Evolutionary conservation across 371 early-diverging fungal species (phyloP), one percentile per base, ranked within the genome.

Genomic region (Apophysomyces variabilis): DNA sequence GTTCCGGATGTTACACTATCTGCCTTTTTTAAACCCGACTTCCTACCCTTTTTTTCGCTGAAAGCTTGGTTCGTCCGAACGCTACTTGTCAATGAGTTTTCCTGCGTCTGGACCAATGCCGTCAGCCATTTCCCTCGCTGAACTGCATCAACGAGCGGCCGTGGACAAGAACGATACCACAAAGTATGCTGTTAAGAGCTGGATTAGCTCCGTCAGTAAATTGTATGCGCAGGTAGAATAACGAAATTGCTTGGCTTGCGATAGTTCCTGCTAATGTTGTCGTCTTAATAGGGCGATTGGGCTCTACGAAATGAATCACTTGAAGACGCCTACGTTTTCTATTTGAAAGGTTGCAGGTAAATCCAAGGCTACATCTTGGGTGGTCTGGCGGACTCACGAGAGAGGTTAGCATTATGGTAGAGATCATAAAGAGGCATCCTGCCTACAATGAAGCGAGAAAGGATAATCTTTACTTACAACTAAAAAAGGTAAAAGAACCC

Each of bases 321-420:
- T 60, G 85, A 84, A 39, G 68, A 36, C 39, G 81, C 86, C 12
- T 85, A 80, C 68, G 68, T 80, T n/a, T 59, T 64, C 44, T 83
- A 76, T 39, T 61, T 84, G 57, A 81, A 74, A 66, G 80, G 79
- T 37, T 73, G 75, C 71, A 68, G 63, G 85, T 84, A 77, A 71
- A 35, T 18, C 38, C 13, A 50, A 4, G 57, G 14, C 3, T 21
- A 38, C 12, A 38, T 18, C 16, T 47, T 18, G 18, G 35, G 16
- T 21, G 32, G 1, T 57, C 13, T 35, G 57, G 13, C 11, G 45
- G 38, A 56, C 18, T 70, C 21, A 56, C 13, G 12, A 26, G 13
- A 21, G 6, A 16, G 7, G 21, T 56, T 38, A 89, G 88, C 57
- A 88, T 91, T 39, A 68, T 87, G 58, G 54, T 83, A 4, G 87